Percentiles rank a stretch among this genome's conserved stretches.
Conservation (phyloP, 2,329 filamentous ascomycete genomes). For the Magnaporthiopsis rhizophila region DNA sequence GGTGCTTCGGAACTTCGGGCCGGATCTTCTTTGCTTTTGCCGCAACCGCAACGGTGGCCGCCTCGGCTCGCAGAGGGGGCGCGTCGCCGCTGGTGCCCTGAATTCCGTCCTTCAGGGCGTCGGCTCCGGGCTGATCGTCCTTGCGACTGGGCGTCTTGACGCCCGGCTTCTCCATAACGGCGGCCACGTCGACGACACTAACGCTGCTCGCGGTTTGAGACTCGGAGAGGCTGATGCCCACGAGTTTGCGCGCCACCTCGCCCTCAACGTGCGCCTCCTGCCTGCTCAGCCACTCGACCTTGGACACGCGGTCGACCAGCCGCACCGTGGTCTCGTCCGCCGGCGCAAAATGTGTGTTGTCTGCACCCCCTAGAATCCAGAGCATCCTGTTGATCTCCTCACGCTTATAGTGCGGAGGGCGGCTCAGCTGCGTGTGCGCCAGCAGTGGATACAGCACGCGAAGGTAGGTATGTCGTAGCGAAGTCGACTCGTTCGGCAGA, state of each 20-base stretch:
- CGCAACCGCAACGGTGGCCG: background rate
- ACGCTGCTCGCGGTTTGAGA: conserved; percentile 61
- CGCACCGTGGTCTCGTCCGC: conserved; percentile 73
- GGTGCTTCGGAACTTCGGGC: conserved; percentile 48
- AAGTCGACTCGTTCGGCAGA: conserved; percentile 71
- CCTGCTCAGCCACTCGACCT: conserved; percentile 56
- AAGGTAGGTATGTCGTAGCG: conserved; percentile 86
- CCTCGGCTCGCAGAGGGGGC: background rate
- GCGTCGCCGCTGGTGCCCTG: background rate
- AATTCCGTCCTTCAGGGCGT: conserved; percentile 11
- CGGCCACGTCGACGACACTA: conserved; percentile 71
- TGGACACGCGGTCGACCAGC: conserved; percentile 62
- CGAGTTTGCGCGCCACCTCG: conserved; percentile 47
- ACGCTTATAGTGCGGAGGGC: conserved; percentile 84
- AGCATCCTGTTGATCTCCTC: conserved; percentile 75
- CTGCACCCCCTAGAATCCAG: conserved; percentile 57
- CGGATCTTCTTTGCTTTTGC: conserved; percentile 37
- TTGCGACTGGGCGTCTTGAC: conserved; percentile 70
- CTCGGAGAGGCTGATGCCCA: conserved; percentile 64
- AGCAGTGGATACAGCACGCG: conserved; percentile 86
- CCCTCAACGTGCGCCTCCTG: conserved; percentile 17
- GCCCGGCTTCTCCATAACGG: conserved; percentile 73
- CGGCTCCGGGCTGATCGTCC: conserved; percentile 17
- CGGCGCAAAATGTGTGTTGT: conserved; percentile 68
- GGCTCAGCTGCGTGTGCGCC: conserved; percentile 81